Evolutionary conservation across 1,139 yeast species (phyloP), one percentile per base, ranked within the genome.

Genomic region (Pneumocystis sp.): DNA sequence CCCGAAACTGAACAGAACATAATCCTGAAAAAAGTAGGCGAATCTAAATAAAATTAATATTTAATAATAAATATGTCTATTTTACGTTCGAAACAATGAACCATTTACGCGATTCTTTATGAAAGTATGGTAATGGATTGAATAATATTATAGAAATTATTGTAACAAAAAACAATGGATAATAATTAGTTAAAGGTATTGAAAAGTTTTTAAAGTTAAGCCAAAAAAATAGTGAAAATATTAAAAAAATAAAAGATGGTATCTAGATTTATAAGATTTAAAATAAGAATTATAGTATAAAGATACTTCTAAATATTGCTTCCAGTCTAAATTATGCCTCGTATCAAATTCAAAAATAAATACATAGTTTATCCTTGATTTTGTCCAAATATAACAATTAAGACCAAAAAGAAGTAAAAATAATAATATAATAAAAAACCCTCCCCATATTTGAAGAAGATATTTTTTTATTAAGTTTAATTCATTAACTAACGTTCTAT

Each of bases 1-100:
- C 98, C 67, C 95, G 80, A 73, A 93, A 93, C 75, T 93, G 97
- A 65, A 93, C 97, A 0, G 97, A 96, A 72, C 87, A 93, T 57
- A 89, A 78, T 0, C 98, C 97, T 0, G 96, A 87, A 3, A 87
- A 78, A 0, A 87, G 59, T 62, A 93, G 77, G 72, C 98, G 81
- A 81, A 91, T 83, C 2, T 85, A 69, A 0, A 96, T 86, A 19
- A 44, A 44, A 19, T 44, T 19, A 44, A 44, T 44, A 10, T 19
- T 17, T 19, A 44, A 44, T 19, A 44, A 19, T 4, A 44, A 19
- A 12, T 44, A 44, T 44, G 19, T 19, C 7, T 19, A 6, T 44
- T 21, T 44, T 44, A 44, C 56, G 15, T 44, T 44, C 6, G 56
- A 44, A 15, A 85, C 76, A 56, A 86, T 79, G 3, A 91, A 73